Evolutionary conservation across 345 rosid genomes (phyloP), one percentile per base, ranked within the genome.

Genomic region (Populus deltoides): DNA sequence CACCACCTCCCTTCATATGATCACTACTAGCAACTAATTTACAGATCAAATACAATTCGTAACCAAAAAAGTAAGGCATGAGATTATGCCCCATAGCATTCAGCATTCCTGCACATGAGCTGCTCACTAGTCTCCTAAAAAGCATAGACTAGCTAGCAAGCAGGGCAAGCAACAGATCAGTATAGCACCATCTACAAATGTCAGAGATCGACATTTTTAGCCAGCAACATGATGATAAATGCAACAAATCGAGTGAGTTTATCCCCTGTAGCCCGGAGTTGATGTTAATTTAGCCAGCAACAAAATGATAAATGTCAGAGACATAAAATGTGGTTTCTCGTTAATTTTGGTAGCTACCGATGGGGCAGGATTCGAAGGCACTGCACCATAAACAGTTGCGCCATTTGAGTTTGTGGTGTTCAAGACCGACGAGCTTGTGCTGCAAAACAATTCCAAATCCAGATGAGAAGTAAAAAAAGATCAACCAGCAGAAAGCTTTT

Each of bases 401-500:
- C 95, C 95, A 17, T 88, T 86, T 49, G 93, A 86, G 79, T 86
- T 89, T 35, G 93, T 91, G 24, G 92, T 86, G 87, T 91, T 90
- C 78, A 90, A 78, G 49, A 90, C 73, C 27, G 96, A 89, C 43
- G 96, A 81, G 80, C 85, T 89, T 55, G 91, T 91, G 83, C 96
- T 91, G 91, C 79, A 77, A 80, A 38, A 7, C 25, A 47, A 13
- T 27, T 8, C 9, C 57, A 3, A 22, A 67, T 53, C 68, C 53
- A 70, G 24, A 8, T 16, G 15, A 38, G 25, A 12, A n/a, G 51
- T 16, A 8, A 2, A 11, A 7, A 49, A 35, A 36, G n/a, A 57
- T 36, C 27, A 35, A 73, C 6, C 41, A 43, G 1, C 4, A 7
- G 27, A 20, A 33, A 4, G 36, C 36, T 33, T 4, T 4, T 33